Conservation (phyloP, 2,329 filamentous ascomycete species). For the Trichoderma cornu-damae region DNA sequence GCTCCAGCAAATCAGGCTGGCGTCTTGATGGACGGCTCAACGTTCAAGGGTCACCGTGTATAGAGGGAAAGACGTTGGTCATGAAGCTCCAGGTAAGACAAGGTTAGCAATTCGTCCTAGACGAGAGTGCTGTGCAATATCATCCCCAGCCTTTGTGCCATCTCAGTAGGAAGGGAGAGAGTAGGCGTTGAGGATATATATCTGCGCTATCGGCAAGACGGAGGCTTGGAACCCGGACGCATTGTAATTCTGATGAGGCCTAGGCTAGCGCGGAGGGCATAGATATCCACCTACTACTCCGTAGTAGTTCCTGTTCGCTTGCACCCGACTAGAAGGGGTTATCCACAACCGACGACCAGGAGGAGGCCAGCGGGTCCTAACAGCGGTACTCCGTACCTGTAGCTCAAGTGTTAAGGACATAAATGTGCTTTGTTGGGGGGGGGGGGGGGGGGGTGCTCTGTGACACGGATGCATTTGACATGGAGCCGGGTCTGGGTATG, state of each 20-base stretch:
- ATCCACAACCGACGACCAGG: constrained; percentile 11
- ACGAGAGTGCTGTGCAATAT: not conserved
- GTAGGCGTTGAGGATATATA: constrained; percentile 15
- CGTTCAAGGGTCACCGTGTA: not conserved
- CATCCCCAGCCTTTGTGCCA: not conserved
- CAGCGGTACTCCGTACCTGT: too few relatives aligned
- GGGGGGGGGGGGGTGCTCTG: constrained; percentile 21
- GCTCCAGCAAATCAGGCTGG: constrained; percentile 19
- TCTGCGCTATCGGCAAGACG: constrained; percentile 7
- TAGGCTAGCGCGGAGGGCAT: constrained; percentile 11
- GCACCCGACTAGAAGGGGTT: constrained; percentile 12
- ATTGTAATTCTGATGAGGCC: constrained; percentile 12
- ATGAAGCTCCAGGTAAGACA: constrained; percentile 6
- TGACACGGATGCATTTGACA: constrained; percentile 20
- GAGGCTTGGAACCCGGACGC: constrained; percentile 8
- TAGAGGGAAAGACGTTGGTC: constrained; percentile 13
- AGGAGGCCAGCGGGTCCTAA: constrained; percentile 12
- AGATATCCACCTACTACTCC: not conserved
- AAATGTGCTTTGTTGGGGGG: too few relatives aligned
- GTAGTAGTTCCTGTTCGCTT: constrained; percentile 17
- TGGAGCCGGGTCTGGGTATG: not conserved
- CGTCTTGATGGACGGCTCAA: too few relatives aligned
- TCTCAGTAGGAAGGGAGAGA: constrained; percentile 1
- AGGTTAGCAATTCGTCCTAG: not conserved
- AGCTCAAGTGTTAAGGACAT: constrained; percentile 19